Conservation (phyloP, 176 grass and related monocot species). For the Bothriochloa decipiens region DNA sequence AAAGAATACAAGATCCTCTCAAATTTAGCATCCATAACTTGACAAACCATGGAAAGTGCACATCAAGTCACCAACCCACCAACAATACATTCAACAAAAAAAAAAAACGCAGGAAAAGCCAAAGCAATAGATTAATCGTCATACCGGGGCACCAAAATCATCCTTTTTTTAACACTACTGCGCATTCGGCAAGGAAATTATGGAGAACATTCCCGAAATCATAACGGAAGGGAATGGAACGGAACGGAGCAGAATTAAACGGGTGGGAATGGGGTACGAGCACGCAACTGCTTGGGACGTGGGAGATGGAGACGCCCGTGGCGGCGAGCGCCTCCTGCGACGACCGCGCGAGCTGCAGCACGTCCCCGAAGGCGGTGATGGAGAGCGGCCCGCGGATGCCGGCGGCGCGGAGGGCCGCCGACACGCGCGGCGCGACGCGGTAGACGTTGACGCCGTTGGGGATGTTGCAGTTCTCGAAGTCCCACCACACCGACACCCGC, state of each 20-base stretch:
- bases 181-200: not conserved
- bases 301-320: constrained; percentile 80
- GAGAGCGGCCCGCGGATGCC: constrained; percentile 79
- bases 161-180: not conserved
- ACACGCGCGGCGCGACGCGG: constrained; percentile 60
- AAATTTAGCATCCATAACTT: constrained; percentile 2
- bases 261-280: not conserved
- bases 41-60: not conserved
- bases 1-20: not conserved
- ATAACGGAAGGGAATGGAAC: constrained; percentile 8
- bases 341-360: constrained; percentile 54
- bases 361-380: constrained; percentile 89
- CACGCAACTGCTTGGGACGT: constrained; percentile 73
- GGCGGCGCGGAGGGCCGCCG: constrained; percentile 65
- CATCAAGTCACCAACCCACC: not conserved
- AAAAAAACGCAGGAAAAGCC: constrained; percentile 16
- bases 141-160: not conserved
- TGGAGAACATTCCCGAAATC: not conserved
- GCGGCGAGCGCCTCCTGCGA: constrained; percentile 72
- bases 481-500: constrained; percentile 90
- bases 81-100: constrained; percentile 27
- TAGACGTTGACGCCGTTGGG: constrained; percentile 61
- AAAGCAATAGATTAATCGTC: not conserved
- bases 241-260: not conserved
- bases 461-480: constrained; percentile 92